Evolutionary conservation across 768 basidiomycete genomes (phyloP).

Genomic region (Cystoderma amianthinum): DNA sequence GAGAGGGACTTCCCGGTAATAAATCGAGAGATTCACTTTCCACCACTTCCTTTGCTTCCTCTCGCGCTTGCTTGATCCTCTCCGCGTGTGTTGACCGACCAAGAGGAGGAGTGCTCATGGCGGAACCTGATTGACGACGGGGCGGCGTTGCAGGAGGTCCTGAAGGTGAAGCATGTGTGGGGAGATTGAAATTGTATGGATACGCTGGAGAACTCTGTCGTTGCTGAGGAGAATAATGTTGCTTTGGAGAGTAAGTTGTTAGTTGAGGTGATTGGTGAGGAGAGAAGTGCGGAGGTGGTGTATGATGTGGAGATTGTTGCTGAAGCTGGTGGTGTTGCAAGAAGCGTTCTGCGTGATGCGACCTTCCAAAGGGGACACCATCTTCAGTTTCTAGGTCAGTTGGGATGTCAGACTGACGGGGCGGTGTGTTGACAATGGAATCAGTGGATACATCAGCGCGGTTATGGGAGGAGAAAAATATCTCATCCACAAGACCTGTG

Average conservation of each 20-base stretch:
- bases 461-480: slow-evolving; percentile 40
- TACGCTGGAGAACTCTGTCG: slow-evolving; percentile 11
- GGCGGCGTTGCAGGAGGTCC: slow-evolving; percentile 27
- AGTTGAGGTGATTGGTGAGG: slow-evolving; percentile 17
- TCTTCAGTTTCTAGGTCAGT: slow-evolving; percentile 56
- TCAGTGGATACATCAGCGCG: slow-evolving; percentile 13
- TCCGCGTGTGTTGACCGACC: slow-evolving; percentile 29
- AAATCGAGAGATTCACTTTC: slow-evolving; percentile 20
- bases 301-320: slow-evolving; percentile 2
- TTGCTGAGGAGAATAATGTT: slow-evolving; percentile 11
- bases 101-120: slow-evolving; percentile 28
- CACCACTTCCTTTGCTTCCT: slow-evolving; percentile 18
- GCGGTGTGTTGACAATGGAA: slow-evolving; percentile 31
- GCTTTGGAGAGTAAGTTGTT: slow-evolving; percentile 7
- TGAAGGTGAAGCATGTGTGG: slow-evolving; percentile 23
- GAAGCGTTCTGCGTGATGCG: slow-evolving; percentile 55
- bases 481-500: slow-evolving; percentile 65
- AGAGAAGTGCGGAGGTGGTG: slow-evolving; percentile 25
- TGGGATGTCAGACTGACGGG: slow-evolving; percentile 36
- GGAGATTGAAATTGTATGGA: slow-evolving; percentile 19
- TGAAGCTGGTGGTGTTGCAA: slow-evolving; percentile 9
- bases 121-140: slow-evolving; percentile 20
- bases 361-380: slow-evolving; percentile 58
- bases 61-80: slow-evolving; percentile 17
- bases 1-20: slow-evolving; percentile 30